Evolutionary conservation across 345 rosid species (phyloP), one percentile per base, ranked within the genome.

Genomic region (Acer saccharum): DNA sequence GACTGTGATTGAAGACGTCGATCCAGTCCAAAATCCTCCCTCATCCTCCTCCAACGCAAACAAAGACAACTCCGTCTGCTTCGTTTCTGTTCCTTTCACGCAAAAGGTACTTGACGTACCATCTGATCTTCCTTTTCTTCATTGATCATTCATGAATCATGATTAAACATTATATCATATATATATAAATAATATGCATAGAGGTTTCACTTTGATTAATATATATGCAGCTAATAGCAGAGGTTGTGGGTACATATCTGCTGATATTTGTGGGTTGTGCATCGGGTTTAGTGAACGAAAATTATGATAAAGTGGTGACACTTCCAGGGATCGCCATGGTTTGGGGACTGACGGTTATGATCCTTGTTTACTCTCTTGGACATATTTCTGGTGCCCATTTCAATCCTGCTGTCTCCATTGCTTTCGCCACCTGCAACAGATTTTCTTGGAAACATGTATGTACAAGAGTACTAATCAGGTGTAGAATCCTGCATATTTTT

Each of bases 261-360:
- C 71, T 94, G 91, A 90, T 94, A 80, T 94, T 93, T 61, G 92
- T 95, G 0, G 98, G 98, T 4, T 94, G 95, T 71, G 84, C 88
- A 7, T 61, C 98, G 23, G 92, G 91, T 80, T 89, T 88, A 3
- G 94, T 89, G 71, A 89, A 94, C 84, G 14, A 73, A 10, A 84
- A 91, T 78, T 78, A 87, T 43, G 91, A 87, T 2, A 86, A 90
- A 67, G 89, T 85, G 8, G 93, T 93, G 76, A 88, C 98, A 1
- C 91, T 62, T 27, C 94, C 98, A 0, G 97, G 98, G 29, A 93
- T 93, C 8, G 72, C 98, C 20, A 77, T 84, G 3, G 93, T 90
- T 9, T 93, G 97, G 97, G 97, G 98, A 71, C 81, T 91, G 14
- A 87, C 95, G 1, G 98, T 93, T 68, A 90, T 88, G 95, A 95